A percentile compares a stretch with the other conserved stretches of the same genome.
These are phyloP conservation scores for Crithidia thermophila DNA, from an alignment of 208 protist genomes.

Conservation along the genomic window DNA sequence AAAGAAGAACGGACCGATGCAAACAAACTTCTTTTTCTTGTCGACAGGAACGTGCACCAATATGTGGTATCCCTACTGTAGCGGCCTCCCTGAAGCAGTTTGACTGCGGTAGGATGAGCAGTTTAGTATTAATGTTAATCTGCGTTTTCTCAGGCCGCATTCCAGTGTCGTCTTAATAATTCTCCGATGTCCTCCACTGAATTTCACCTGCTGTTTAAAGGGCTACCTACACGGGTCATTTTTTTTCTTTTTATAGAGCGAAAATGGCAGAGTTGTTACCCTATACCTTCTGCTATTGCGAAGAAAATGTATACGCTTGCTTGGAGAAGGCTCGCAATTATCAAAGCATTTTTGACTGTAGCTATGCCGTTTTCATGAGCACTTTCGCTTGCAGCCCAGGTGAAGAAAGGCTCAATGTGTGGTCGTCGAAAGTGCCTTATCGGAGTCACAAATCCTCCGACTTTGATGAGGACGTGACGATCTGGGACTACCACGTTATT, in stretches of 20 bases:
- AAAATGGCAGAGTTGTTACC: constrained; percentile 12
- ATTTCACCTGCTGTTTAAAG: background rate
- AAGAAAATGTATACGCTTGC: constrained; percentile 44
- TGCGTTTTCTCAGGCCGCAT: too few relatives aligned
- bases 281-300: constrained; percentile 41
- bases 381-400: constrained; percentile 18
- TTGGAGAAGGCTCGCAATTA: constrained; percentile 9
- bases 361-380: constrained; percentile 41
- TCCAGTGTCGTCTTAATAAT: too few relatives aligned
- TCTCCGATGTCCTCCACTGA: too few relatives aligned
- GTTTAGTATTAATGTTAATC: too few relatives aligned
- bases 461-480: constrained; percentile 14
- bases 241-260: background rate
- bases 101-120: too few relatives aligned
- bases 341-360: constrained; percentile 26
- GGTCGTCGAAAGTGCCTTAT: constrained; percentile 42
- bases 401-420: constrained; percentile 23
- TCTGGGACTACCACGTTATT: constrained; percentile 56
- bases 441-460: constrained; percentile 11
- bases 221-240: background rate
- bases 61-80: too few relatives aligned
- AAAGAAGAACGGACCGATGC: too few relatives aligned
- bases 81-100: too few relatives aligned
- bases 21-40: too few relatives aligned
- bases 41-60: too few relatives aligned